Evolutionary conservation across 2,329 filamentous ascomycete genomes (phyloP).

Genomic region (Hypoxylon sp.): DNA sequence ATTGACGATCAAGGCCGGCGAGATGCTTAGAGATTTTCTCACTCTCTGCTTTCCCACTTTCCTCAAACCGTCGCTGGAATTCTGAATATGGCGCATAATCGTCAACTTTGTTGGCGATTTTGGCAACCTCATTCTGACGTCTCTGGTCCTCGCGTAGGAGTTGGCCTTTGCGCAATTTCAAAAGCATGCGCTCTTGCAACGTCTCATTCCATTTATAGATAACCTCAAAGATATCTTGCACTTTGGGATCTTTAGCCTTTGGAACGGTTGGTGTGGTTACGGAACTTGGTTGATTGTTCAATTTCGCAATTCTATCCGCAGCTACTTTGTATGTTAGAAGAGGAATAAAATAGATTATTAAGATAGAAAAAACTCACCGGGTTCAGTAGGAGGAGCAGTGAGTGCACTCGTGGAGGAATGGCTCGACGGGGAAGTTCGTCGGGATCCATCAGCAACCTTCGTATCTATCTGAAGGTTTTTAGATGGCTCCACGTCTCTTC

Average conservation of each 20-base stretch:
- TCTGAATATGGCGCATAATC: constrained; percentile 47
- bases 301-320: constrained; percentile 10
- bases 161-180: constrained; percentile 29
- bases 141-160: constrained; percentile 23
- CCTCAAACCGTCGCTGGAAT: constrained; percentile 40
- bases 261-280: constrained; percentile 25
- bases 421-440: constrained; percentile 20
- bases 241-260: constrained; percentile 46
- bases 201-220: constrained; percentile 35
- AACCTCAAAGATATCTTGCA: constrained; percentile 47
- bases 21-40: constrained; percentile 43
- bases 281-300: background rate
- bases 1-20: constrained; percentile 39
- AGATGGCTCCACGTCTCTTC: constrained; percentile 33
- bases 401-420: constrained; percentile 38
- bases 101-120: constrained; percentile 37
- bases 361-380: constrained; percentile 40
- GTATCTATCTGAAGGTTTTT: constrained; percentile 43
- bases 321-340: constrained; percentile 32
- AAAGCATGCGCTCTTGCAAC: constrained; percentile 27
- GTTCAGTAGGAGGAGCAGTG: constrained; percentile 33
- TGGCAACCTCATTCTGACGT: constrained; percentile 30
- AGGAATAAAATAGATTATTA: background rate
- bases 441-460: constrained; percentile 23
- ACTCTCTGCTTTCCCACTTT: constrained; percentile 31